phyloP scores from a whole-genome alignment of 148 eudicot species.

The Fallopia convolvulus region DNA sequence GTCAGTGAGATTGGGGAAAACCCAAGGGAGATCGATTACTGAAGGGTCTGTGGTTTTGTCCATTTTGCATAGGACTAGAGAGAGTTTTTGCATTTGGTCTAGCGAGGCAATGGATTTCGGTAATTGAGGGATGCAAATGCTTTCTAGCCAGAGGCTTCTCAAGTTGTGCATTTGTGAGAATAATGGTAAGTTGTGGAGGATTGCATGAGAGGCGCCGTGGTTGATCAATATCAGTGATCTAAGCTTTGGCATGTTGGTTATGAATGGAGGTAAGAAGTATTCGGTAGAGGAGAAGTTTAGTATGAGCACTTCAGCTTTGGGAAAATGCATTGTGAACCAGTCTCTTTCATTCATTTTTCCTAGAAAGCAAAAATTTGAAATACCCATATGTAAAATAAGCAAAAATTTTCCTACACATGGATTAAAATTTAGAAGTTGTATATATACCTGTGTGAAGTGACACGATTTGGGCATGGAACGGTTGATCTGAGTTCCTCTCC shows the following conservation, averaged over 20 bases:
- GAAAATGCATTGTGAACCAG: slow-evolving; percentile 64
- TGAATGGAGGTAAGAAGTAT: slow-evolving; percentile 68
- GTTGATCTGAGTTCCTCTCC: slow-evolving; percentile 62
- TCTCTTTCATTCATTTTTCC: slow-evolving; percentile 69
- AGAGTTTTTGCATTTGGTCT: slow-evolving; percentile 42
- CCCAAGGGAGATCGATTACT: slow-evolving; percentile 33
- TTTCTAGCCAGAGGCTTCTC: slow-evolving; percentile 79
- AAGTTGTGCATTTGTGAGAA: slow-evolving; percentile 41
- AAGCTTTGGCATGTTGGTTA: slow-evolving; percentile 62
- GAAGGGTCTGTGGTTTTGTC: slow-evolving; percentile 28
- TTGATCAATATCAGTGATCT: slow-evolving; percentile 57
- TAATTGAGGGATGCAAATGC: slow-evolving; percentile 45
- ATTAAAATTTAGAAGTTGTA: background rate
- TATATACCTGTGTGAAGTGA: slow-evolving; percentile 67
- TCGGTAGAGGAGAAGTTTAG: slow-evolving; percentile 51
- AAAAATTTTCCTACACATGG: background rate
- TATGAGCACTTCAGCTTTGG: slow-evolving; percentile 76
- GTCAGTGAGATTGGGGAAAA: slow-evolving; percentile 65
- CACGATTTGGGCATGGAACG: slow-evolving; percentile 56
- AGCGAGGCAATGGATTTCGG: slow-evolving; percentile 37
- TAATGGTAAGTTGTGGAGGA: slow-evolving; percentile 45
- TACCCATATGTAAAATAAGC: background rate
- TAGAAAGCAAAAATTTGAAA: slow-evolving; percentile 11
- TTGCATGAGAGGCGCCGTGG: slow-evolving; percentile 41
- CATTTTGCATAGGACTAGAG: slow-evolving; percentile 60